Conservation (phyloP, 2,329 filamentous ascomycete genomes). For the Talaromyces funiculosus region DNA sequence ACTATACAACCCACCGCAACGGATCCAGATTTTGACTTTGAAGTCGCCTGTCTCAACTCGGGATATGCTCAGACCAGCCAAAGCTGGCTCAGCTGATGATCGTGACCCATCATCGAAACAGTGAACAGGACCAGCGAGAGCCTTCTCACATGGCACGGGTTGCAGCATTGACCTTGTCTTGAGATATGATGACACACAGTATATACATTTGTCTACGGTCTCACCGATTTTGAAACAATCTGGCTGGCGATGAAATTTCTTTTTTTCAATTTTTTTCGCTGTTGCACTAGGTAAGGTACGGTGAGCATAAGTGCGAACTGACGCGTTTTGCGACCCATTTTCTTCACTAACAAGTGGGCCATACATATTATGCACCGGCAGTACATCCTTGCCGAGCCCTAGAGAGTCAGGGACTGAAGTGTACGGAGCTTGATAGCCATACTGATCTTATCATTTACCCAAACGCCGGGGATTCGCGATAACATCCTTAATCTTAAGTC, state of each 20-base stretch:
- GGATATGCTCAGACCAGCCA: background rate
- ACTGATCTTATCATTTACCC: background rate
- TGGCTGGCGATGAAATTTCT: background rate
- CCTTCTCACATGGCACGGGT: background rate
- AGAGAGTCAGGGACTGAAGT: too few relatives aligned
- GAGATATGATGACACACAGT: background rate
- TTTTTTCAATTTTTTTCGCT: too few relatives aligned
- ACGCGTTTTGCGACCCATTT: background rate
- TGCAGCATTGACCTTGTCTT: background rate
- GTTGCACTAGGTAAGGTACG: background rate
- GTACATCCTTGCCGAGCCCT: background rate
- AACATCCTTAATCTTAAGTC: background rate
- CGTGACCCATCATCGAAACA: background rate
- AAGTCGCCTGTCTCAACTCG: background rate
- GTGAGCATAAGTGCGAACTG: background rate
- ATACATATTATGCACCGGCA: background rate
- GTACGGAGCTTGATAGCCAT: background rate
- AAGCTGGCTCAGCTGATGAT: background rate
- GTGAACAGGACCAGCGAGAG: background rate
- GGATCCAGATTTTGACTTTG: background rate
- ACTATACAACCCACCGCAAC: background rate
- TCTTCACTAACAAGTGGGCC: background rate
- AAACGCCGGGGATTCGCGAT: background rate
- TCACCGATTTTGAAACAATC: background rate
- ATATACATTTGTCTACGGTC: background rate